phyloP scores from a whole-genome alignment of 1,139 yeast species.

The Debaryomyces nepalensis region DNA sequence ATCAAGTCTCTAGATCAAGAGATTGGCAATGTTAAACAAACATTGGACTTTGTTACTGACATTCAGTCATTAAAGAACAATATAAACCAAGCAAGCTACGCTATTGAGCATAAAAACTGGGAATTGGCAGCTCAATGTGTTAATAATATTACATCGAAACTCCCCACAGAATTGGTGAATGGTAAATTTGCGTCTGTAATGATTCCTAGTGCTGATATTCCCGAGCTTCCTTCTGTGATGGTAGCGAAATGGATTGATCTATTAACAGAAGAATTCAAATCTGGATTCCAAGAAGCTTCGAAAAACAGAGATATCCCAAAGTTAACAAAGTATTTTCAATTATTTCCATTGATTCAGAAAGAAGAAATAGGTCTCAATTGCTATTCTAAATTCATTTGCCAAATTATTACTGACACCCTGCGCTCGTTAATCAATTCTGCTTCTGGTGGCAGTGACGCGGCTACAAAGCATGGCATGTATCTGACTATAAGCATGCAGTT shows the following conservation, averaged over 20 bases:
- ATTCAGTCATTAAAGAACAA: conserved; percentile 67
- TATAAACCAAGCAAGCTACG: conserved; percentile 67
- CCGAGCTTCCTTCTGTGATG: conserved; percentile 71
- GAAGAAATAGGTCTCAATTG: conserved; percentile 74
- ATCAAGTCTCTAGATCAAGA: conserved; percentile 75
- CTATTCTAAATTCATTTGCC: conserved; percentile 84
- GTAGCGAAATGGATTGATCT: conserved; percentile 62
- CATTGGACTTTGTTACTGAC: conserved; percentile 67
- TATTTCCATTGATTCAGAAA: conserved; percentile 85
- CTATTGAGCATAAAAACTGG: conserved; percentile 73
- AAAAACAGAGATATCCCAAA: conserved; percentile 63
- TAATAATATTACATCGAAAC: conserved; percentile 48
- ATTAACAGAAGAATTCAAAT: conserved; percentile 59
- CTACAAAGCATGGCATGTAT: conserved; percentile 52
- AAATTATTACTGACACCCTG: conserved; percentile 79
- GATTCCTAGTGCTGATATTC: conserved; percentile 91
- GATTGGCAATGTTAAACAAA: conserved; percentile 64
- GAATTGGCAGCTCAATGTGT: conserved; percentile 72
- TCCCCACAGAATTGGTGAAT: conserved; percentile 56
- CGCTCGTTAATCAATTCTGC: conserved; percentile 57
- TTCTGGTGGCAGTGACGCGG: conserved; percentile 36
- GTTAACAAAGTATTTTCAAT: conserved; percentile 77
- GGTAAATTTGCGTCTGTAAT: conserved; percentile 81
- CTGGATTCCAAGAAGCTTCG: conserved; percentile 75
- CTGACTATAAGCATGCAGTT: conserved; percentile 74